Evolutionary conservation across 2,329 filamentous ascomycete genomes (phyloP).

Genomic region (Cladorrhinum sp.): DNA sequence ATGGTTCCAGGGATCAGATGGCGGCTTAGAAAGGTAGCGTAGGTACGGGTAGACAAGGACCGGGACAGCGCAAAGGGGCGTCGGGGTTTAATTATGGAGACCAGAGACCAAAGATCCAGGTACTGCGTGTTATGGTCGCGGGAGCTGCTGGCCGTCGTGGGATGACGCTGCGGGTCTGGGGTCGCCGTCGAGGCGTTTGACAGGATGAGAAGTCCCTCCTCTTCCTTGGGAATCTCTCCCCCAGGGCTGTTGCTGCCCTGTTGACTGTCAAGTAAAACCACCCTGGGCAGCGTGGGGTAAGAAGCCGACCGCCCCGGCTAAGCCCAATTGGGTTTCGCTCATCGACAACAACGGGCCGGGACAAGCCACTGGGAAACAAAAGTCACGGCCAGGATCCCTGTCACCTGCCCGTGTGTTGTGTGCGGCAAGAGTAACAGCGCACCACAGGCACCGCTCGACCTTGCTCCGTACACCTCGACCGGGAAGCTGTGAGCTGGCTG

Average conservation of each 20-base stretch:
- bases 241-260: constrained; percentile 9
- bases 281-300: constrained; percentile 25
- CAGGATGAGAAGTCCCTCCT: not conserved
- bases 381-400: constrained; percentile 21
- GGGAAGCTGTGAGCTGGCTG: constrained; percentile 9
- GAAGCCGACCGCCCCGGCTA: constrained; percentile 11
- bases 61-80: not conserved
- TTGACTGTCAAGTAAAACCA: not conserved
- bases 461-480: not conserved
- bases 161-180: constrained; percentile 5
- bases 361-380: constrained; percentile 17
- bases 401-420: constrained; percentile 1
- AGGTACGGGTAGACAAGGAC: not conserved
- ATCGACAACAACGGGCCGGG: constrained; percentile 8
- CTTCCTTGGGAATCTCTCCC: constrained; percentile 3
- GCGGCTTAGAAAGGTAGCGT: too few species aligned
- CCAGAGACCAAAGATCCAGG: not conserved
- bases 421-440: not conserved
- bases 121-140: not conserved
- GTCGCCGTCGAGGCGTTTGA: constrained; percentile 3
- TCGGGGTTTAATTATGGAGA: constrained; percentile 4
- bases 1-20: constrained; percentile 15
- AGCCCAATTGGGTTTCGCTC: constrained; percentile 17
- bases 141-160: not conserved
- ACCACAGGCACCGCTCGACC: constrained; percentile 1